These are phyloP conservation scores for Penicillium carneum DNA, from an alignment of 2,329 filamentous ascomycete genomes.

Conservation along the genomic window DNA sequence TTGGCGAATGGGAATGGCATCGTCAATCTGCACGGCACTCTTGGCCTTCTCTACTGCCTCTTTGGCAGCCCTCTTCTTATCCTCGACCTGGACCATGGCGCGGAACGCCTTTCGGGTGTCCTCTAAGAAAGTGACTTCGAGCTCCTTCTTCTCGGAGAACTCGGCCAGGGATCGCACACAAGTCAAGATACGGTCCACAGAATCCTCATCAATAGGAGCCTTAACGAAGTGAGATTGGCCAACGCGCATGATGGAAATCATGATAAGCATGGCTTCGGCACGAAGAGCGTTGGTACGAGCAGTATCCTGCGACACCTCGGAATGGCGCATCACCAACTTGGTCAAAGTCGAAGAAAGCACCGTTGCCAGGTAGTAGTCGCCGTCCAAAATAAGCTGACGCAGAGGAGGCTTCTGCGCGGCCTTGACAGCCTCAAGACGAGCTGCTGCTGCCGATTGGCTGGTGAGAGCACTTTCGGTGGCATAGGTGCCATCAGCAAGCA, in stretches of 20 bases:
- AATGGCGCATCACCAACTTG: constrained; percentile 96
- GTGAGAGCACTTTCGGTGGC: constrained; percentile 96
- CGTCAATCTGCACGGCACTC: constrained; percentile 91
- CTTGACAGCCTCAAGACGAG: constrained; percentile 94
- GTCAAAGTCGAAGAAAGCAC: constrained; percentile 95
- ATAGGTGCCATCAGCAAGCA: constrained; percentile 95
- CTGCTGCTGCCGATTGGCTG: constrained; percentile 85
- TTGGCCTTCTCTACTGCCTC: constrained; percentile 92
- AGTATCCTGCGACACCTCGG: constrained; percentile 84
- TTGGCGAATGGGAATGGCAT: constrained; percentile 90
- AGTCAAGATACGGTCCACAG: constrained; percentile 97
- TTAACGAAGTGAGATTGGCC: constrained; percentile 99
- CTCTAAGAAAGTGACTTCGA: constrained; percentile 90
- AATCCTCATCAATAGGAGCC: constrained; percentile 95
- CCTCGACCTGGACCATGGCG: constrained; percentile 94
- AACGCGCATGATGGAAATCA: constrained; percentile 98
- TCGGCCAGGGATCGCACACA: constrained; percentile 92
- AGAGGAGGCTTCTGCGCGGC: constrained; percentile 95
- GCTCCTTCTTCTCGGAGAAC: constrained; percentile 85
- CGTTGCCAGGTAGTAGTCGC: constrained; percentile 93
- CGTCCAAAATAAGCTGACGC: constrained; percentile 91
- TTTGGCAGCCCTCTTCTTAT: constrained; percentile 96
- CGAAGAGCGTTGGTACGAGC: constrained; percentile 91
- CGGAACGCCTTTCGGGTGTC: constrained; percentile 95
- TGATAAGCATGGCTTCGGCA: constrained; percentile 98